Evolutionary conservation across 345 rosid species (phyloP).

Genomic region (Populus nigra): DNA sequence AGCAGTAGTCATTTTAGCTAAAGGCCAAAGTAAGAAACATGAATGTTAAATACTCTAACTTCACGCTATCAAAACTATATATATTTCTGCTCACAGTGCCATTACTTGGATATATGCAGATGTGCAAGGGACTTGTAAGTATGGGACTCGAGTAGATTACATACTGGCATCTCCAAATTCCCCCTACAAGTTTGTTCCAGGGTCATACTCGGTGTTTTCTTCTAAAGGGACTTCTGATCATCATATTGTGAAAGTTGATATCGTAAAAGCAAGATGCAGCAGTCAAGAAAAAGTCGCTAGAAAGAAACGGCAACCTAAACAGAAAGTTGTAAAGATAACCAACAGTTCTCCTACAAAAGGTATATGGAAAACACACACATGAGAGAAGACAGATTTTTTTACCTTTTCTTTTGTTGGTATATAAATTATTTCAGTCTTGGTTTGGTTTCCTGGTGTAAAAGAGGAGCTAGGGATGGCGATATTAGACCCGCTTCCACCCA

Average conservation of each 20-base stretch:
- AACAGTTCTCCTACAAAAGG: constrained; percentile 45
- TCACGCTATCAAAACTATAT: not conserved
- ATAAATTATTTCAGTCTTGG: not conserved
- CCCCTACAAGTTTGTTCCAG: constrained; percentile 70
- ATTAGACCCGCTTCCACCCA: constrained; percentile 1
- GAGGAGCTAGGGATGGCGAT: constrained; percentile 4
- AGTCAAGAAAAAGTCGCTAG: constrained; percentile 8
- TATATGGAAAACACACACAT: constrained; percentile 51
- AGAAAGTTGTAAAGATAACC: constrained; percentile 45
- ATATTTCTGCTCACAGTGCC: not conserved
- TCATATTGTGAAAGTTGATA: constrained; percentile 86
- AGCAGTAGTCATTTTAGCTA: constrained; percentile 82
- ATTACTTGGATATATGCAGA: constrained; percentile 34
- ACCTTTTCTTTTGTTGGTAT: not conserved
- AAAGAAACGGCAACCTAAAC: constrained; percentile 37
- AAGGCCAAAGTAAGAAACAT: constrained; percentile 72
- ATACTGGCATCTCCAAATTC: constrained; percentile 74
- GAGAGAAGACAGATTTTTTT: constrained; percentile 2
- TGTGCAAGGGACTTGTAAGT: constrained; percentile 96
- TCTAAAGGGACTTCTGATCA: constrained; percentile 97
- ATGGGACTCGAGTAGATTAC: constrained; percentile 91
- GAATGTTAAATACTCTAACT: not conserved
- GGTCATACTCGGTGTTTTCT: constrained; percentile 82
- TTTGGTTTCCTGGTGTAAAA: not conserved
- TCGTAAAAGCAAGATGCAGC: constrained; percentile 28